Conservation (phyloP, 208 protist species). For the Crithidia sp. region DNA sequence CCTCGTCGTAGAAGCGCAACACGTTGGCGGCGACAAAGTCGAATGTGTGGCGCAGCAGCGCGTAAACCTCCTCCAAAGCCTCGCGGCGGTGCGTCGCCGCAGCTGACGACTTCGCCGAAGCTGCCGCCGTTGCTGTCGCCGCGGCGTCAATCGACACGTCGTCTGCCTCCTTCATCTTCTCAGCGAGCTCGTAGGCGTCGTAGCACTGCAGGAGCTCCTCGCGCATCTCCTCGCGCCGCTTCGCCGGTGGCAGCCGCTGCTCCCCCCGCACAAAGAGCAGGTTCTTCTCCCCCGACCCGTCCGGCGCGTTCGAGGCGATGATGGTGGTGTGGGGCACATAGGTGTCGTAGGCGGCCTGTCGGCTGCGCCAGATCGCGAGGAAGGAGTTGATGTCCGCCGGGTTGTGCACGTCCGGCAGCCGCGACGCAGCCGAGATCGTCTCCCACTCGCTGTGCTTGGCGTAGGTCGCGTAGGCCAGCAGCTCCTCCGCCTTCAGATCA, state of each 20-base stretch:
- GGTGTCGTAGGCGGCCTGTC: conserved; percentile 37
- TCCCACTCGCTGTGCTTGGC: conserved; percentile 83
- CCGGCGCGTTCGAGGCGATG: conserved; percentile 17
- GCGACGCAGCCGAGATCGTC: conserved; percentile 62
- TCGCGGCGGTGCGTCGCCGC: conserved; percentile 16
- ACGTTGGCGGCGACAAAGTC: conserved; percentile 78
- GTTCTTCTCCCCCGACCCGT: conserved; percentile 2
- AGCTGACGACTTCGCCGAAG: background rate
- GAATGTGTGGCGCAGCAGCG: conserved; percentile 69
- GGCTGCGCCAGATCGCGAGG: conserved; percentile 80
- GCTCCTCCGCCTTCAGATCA: conserved; percentile 49
- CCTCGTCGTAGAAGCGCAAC: conserved; percentile 82
- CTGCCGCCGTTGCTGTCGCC: conserved; percentile 6
- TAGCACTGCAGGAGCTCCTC: conserved; percentile 72
- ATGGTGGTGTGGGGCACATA: conserved; percentile 43
- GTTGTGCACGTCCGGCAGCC: conserved; percentile 77
- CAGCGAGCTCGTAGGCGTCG: conserved; percentile 72
- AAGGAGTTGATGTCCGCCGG: conserved; percentile 92
- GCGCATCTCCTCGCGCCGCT: conserved; percentile 50
- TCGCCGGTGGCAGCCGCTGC: conserved; percentile 49
- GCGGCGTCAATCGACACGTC: conserved; percentile 34
- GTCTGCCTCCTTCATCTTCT: conserved; percentile 64
- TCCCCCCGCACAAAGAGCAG: conserved; percentile 67
- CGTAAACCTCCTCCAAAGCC: conserved; percentile 61
- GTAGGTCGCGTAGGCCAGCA: conserved; percentile 76